phyloP scores from a whole-genome alignment of 805 yeast genomes.

The Schizosaccharomyces pombe region DNA sequence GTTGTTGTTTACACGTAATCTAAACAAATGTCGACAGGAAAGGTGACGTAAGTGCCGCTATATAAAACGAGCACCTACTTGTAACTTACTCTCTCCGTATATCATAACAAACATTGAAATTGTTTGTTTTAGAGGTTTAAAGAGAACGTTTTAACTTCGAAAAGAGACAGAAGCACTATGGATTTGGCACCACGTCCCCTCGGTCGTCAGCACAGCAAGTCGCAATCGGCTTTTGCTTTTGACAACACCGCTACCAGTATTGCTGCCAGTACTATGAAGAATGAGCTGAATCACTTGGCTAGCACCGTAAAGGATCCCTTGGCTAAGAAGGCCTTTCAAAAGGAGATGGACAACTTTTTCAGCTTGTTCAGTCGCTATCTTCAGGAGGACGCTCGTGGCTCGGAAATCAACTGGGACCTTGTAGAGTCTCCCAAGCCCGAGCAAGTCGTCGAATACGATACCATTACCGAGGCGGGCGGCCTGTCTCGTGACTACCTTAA shows the following conservation, averaged over 20 bases:
- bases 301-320: constrained; percentile 42
- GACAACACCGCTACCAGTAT: constrained; percentile 86
- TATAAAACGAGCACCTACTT: too few relatives aligned
- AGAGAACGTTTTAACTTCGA: too few relatives aligned
- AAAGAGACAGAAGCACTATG: too few relatives aligned
- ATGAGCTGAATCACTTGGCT: constrained; percentile 69
- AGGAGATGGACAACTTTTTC: constrained; percentile 85
- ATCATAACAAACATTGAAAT: too few relatives aligned
- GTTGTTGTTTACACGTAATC: too few relatives aligned
- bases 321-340: constrained; percentile 35
- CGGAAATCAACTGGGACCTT: constrained; percentile 77
- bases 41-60: too few relatives aligned
- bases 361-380: constrained; percentile 81
- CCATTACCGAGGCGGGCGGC: constrained; percentile 18
- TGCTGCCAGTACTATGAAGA: constrained; percentile 95
- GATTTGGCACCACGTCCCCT: not conserved
- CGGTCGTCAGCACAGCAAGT: constrained; percentile 4
- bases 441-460: constrained; percentile 64
- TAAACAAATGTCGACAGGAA: too few relatives aligned
- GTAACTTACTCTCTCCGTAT: too few relatives aligned
- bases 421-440: constrained; percentile 74
- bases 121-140: too few relatives aligned
- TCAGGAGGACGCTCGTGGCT: constrained; percentile 67
- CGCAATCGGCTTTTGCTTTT: constrained; percentile 19
- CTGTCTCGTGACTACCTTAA: constrained; percentile 28